A percentile compares a stretch with the other conserved stretches of the same genome.
Conservation (phyloP, 2,329 filamentous ascomycete genomes). For the Botrytis sinoallii region DNA sequence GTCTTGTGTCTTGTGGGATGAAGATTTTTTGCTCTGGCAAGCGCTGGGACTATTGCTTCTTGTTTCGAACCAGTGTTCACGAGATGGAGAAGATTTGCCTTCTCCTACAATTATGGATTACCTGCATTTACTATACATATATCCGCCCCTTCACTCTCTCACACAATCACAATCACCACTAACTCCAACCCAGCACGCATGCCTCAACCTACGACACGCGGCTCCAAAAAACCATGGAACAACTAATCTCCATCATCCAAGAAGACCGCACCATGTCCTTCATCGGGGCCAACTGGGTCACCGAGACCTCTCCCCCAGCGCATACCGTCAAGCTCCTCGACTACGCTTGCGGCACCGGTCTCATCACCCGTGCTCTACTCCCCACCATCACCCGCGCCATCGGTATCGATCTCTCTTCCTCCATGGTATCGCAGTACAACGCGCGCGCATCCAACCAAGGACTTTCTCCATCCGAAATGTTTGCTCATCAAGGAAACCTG, state of each 20-base stretch:
- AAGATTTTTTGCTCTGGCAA: background rate
- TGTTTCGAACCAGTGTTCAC: no score
- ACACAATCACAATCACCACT: background rate
- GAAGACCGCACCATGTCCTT: constrained; percentile 50
- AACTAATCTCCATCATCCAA: constrained; percentile 54
- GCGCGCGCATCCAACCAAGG: constrained; percentile 54
- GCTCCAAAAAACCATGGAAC: constrained; percentile 51
- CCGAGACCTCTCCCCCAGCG: background rate
- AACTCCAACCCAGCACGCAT: constrained; percentile 41
- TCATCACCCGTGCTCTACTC: constrained; percentile 46
- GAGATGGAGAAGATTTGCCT: background rate
- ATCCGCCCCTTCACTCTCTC: background rate
- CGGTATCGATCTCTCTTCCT: constrained; percentile 68
- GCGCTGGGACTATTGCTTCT: background rate
- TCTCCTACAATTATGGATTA: background rate
- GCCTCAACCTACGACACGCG: constrained; percentile 55
- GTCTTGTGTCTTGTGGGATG: background rate
- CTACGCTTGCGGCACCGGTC: constrained; percentile 72
- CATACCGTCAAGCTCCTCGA: constrained; percentile 51
- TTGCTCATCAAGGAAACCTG: constrained; percentile 57
- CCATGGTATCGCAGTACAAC: constrained; percentile 70
- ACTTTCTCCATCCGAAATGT: constrained; percentile 51
- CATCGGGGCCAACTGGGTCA: constrained; percentile 57
- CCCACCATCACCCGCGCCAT: constrained; percentile 61
- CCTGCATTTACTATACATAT: background rate